Conservation (phyloP, 2,329 filamentous ascomycete species). For the Rugonectria rugulosa region DNA sequence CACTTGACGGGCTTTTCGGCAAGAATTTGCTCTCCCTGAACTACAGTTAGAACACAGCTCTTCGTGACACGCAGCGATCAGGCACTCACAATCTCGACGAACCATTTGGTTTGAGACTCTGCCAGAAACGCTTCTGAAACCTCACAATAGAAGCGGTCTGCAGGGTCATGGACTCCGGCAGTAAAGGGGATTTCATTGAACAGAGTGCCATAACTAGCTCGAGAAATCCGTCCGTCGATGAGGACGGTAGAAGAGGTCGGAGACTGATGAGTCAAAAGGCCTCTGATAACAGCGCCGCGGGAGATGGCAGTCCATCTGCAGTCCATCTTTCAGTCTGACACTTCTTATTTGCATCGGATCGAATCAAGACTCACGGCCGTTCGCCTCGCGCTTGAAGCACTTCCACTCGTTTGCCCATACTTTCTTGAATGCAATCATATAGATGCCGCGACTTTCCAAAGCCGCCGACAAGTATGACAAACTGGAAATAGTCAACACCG, state of each 20-base stretch:
- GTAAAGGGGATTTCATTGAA: conserved; percentile 27
- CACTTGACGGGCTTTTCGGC: conserved; percentile 1
- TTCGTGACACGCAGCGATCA: neutral
- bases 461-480: conserved; percentile 50
- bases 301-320: conserved; percentile 47
- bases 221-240: conserved; percentile 39
- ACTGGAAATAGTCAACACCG: conserved; percentile 39
- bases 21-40: conserved; percentile 28
- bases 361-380: conserved; percentile 42
- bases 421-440: conserved; percentile 29
- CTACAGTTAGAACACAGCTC: neutral
- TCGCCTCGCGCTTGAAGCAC: conserved; percentile 43
- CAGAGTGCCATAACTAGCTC: conserved; percentile 40
- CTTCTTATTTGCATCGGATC: neutral
- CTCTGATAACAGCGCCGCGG: conserved; percentile 44
- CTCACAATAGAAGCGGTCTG: conserved; percentile 32
- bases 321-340: neutral
- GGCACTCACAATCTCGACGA: conserved; percentile 33
- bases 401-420: conserved; percentile 19
- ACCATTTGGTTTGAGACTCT: conserved; percentile 42
- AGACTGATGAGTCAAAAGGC: conserved; percentile 12
- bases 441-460: conserved; percentile 47
- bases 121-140: conserved; percentile 24
- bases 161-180: conserved; percentile 8
- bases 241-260: conserved; percentile 17